Evolutionary conservation across 2,329 filamentous ascomycete genomes (phyloP).

Genomic region (Lasiodiplodia hormozganensis): DNA sequence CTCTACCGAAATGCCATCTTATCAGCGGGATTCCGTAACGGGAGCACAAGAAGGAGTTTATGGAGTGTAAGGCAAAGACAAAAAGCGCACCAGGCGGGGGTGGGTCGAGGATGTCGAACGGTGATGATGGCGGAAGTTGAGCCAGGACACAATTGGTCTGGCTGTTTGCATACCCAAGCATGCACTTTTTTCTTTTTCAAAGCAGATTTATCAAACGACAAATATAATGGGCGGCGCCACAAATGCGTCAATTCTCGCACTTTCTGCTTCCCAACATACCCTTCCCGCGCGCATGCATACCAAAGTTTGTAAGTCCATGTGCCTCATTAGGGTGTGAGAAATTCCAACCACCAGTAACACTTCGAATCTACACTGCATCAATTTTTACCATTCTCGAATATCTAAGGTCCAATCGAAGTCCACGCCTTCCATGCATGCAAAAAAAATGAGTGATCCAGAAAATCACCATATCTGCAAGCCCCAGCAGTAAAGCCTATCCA

Average conservation of each 20-base stretch:
- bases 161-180: constrained; percentile 20
- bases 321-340: not conserved
- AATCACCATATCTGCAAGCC: not conserved
- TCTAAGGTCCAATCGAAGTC: not conserved
- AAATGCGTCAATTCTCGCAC: constrained; percentile 5
- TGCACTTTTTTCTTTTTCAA: constrained; percentile 3
- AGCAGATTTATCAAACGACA: not conserved
- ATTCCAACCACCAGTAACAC: not conserved
- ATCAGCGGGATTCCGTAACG: not conserved
- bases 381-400: not conserved
- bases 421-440: not conserved
- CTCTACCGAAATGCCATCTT: constrained; percentile 9
- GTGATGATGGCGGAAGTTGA: constrained; percentile 2
- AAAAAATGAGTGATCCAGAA: not conserved
- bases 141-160: not conserved
- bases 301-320: not conserved
- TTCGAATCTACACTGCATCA: not conserved
- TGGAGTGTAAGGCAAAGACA: constrained; percentile 5
- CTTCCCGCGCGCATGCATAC: not conserved
- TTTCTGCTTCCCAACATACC: not conserved
- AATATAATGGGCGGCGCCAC: constrained; percentile 14
- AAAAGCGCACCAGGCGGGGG: not conserved
- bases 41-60: not conserved
- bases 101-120: not conserved
- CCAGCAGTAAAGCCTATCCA: not conserved